Evolutionary conservation across 371 early-diverging fungal species (phyloP).

Genomic region (Mortierella sp.): DNA sequence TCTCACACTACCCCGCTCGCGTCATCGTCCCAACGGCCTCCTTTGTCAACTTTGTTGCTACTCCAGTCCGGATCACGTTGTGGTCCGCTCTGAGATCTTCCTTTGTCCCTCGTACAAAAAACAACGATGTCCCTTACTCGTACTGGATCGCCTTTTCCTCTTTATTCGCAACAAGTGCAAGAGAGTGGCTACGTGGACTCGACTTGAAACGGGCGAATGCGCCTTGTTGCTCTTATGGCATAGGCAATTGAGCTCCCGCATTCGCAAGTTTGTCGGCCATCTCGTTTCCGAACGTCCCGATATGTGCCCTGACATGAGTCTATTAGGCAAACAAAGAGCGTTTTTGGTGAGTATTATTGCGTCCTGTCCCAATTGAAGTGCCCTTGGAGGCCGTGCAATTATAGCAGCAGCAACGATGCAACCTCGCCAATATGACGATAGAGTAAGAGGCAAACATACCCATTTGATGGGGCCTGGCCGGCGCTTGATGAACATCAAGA

Average conservation of each 20-base stretch:
- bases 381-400: too few relatives aligned
- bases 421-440: neutral
- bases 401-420: too few relatives aligned
- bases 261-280: slow-evolving; percentile 80
- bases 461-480: slow-evolving; percentile 64
- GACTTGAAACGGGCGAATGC: neutral
- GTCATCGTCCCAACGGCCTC: neutral
- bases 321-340: slow-evolving; percentile 1
- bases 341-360: neutral
- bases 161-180: too few relatives aligned
- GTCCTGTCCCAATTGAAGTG: too few relatives aligned
- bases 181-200: too few relatives aligned
- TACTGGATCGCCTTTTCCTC: too few relatives aligned
- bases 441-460: slow-evolving; percentile 29
- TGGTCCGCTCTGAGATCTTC: neutral
- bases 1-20: neutral
- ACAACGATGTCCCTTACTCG: too few relatives aligned
- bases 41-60: neutral
- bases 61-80: neutral
- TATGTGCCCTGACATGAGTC: slow-evolving; percentile 75
- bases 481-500: slow-evolving; percentile 61
- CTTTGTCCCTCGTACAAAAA: neutral
- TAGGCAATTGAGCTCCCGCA: slow-evolving; percentile 63
- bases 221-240: slow-evolving; percentile 3
- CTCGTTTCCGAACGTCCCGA: slow-evolving; percentile 80